Evolutionary conservation across 2,329 filamentous ascomycete species (phyloP).

Genomic region (Botrytis cinerea): DNA sequence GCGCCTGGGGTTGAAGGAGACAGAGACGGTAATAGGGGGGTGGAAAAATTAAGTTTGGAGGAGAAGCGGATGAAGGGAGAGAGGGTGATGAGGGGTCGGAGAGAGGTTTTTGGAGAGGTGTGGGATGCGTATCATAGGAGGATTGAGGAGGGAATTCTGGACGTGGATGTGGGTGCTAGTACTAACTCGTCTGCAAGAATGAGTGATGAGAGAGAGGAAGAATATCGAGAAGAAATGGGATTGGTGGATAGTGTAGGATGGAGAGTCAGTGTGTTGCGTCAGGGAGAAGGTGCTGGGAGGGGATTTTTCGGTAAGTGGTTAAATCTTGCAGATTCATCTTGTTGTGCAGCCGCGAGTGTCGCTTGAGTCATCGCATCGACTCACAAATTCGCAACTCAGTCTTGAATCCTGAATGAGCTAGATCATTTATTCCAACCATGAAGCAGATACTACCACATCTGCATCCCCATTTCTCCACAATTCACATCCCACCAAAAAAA

Average conservation of each 20-base stretch:
- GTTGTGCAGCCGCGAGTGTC: too few species aligned
- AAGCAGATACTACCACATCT: too few species aligned
- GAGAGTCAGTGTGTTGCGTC: not conserved
- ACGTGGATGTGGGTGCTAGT: too few species aligned
- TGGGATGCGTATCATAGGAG: slow-evolving; percentile 2
- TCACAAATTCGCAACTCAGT: not conserved
- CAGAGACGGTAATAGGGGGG: accelerated
- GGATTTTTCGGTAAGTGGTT: not conserved
- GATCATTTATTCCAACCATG: too few species aligned
- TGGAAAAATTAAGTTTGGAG: accelerated
- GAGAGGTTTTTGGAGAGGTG: not conserved
- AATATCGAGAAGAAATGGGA: not conserved
- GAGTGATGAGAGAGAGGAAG: too few species aligned
- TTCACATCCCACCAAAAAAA: not conserved
- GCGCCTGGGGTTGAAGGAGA: not conserved
- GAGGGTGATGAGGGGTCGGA: not conserved
- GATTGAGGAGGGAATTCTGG: not conserved
- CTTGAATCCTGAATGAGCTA: too few species aligned
- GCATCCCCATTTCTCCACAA: too few species aligned
- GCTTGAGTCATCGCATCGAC: not conserved
- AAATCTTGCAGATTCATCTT: not conserved
- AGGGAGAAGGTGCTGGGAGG: not conserved
- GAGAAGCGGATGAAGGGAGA: not conserved
- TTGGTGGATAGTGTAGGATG: not conserved
- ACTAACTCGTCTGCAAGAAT: not conserved